Evolutionary conservation across 2,329 filamentous ascomycete species (phyloP), one percentile per base, ranked within the genome.

Genomic region (Cucurbitaria berberidis): DNA sequence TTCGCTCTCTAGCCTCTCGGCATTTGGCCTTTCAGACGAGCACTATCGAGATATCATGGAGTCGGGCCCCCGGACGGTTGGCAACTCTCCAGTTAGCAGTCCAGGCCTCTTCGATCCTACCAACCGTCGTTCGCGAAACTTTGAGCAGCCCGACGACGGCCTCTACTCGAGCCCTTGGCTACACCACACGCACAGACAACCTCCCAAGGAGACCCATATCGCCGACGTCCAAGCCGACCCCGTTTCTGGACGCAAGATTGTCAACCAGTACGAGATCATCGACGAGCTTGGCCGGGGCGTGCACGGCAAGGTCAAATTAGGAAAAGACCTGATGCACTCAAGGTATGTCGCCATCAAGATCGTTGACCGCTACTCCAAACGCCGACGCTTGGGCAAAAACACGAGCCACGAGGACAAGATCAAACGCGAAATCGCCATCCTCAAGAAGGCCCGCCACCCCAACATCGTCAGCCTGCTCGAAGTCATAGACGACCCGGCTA

Each of bases 371-470:
- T 96, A 95, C 72, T 96, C 93, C 46, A 97, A 96, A 78, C 91
- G 91, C 66, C 87, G 93, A 50, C 89, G 93, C 22, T 82, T 99
- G n/a, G 95, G 95, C 47, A 86, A 85, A 66, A 77, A 86, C 34
- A 85, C 83, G n/a, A 85, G 86, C 54, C 84, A 86, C 16, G 86
- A 88, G 68, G 88, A 91, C 74, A 93, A 93, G 80, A 91, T 90
- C 51, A 97, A 96, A 79, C 89, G 90, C 72, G 95, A 99, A 78
- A 96, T 99, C 59, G 95, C 95, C 70, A 98, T 99, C 52, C 81
- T 99, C 67, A 99, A 99, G 76, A 99, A 99, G 80, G 96, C 96
- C 48, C 88, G 93, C 26, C 95, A 99, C 74, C 89, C 91, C n/a
- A 97, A 99, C 69, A 91, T 99, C 35, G 95, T 99, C 58, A 93